phyloP scores from a whole-genome alignment of 208 protist genomes.

The Blechomonas ayalai region DNA sequence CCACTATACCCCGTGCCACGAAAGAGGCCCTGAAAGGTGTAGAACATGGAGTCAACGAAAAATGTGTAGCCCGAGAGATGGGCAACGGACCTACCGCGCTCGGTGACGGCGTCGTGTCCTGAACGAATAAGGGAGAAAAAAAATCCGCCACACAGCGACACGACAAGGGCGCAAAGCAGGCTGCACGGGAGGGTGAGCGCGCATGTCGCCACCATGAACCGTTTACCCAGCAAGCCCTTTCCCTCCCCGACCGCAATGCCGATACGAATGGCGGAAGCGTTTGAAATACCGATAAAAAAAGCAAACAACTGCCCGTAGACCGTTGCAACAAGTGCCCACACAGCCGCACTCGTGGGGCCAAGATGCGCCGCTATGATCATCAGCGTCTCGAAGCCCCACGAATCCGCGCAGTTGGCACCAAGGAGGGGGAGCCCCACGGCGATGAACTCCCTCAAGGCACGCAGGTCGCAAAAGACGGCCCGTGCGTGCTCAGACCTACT shows the following conservation, averaged over 20 bases:
- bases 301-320: slow-evolving; percentile 24
- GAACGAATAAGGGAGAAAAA: slow-evolving; percentile 11
- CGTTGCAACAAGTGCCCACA: slow-evolving; percentile 17
- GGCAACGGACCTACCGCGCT: slow-evolving; percentile 2
- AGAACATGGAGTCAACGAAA: slow-evolving; percentile 20
- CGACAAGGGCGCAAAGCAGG: background rate
- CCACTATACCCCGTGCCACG: slow-evolving; percentile 17
- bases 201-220: slow-evolving; percentile 10
- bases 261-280: slow-evolving; percentile 13
- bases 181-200: background rate
- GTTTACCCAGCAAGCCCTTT: slow-evolving; percentile 12
- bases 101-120: slow-evolving; percentile 10
- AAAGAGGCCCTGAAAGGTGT: slow-evolving; percentile 17
- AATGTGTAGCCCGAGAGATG: slow-evolving; percentile 7
- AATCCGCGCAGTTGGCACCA: slow-evolving; percentile 17
- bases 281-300: slow-evolving; percentile 9
- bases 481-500: slow-evolving; percentile 5
- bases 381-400: slow-evolving; percentile 28
- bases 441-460: slow-evolving; percentile 9
- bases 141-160: background rate
- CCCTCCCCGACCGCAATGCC: slow-evolving; percentile 20
- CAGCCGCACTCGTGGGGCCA: slow-evolving; percentile 6
- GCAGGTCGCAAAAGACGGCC: slow-evolving; percentile 6
- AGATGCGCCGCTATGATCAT: slow-evolving; percentile 13
- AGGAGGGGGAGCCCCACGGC: slow-evolving; percentile 15